Conservation (phyloP, 1,139 yeast genomes). For the Geotrichum fermentans region DNA sequence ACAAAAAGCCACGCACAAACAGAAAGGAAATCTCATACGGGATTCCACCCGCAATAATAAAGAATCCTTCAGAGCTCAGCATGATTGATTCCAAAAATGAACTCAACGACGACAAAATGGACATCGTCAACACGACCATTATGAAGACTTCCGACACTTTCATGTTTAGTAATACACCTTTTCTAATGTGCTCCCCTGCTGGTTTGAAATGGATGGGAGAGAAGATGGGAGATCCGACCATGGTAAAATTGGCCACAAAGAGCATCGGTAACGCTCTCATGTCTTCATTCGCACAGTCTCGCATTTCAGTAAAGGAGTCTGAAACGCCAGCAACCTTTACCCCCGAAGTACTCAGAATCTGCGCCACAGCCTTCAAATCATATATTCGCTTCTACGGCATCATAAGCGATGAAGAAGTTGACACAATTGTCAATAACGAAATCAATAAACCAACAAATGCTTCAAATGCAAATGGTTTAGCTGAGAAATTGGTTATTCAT, state of each 20-base stretch:
- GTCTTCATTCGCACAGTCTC: constrained; percentile 6
- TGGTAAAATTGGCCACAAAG: constrained; percentile 35
- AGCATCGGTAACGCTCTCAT: constrained; percentile 21
- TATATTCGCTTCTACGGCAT: constrained; percentile 8
- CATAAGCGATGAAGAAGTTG: constrained; percentile 24
- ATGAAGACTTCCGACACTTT: constrained; percentile 10
- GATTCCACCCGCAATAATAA: constrained; percentile 1
- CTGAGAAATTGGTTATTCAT: constrained; percentile 27
- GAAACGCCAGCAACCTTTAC: background rate
- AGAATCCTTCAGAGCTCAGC: background rate
- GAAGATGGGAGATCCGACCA: constrained; percentile 33
- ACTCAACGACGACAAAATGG: background rate
- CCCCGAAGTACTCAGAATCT: background rate
- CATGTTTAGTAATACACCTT: constrained; percentile 31
- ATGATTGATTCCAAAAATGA: background rate
- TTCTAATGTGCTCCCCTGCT: constrained; percentile 40
- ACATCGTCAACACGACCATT: constrained; percentile 10
- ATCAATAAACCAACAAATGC: background rate
- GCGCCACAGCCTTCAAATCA: background rate
- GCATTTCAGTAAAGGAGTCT: constrained; percentile 1
- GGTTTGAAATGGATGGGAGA: constrained; percentile 43
- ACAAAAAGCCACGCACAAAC: constrained; percentile 9
- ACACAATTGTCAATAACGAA: constrained; percentile 24
- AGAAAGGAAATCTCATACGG: constrained; percentile 9
- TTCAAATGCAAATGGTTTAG: constrained; percentile 24